These are phyloP conservation scores for Venturia oleaginea DNA, from an alignment of 2,329 filamentous ascomycete genomes.

Conservation along the genomic window DNA sequence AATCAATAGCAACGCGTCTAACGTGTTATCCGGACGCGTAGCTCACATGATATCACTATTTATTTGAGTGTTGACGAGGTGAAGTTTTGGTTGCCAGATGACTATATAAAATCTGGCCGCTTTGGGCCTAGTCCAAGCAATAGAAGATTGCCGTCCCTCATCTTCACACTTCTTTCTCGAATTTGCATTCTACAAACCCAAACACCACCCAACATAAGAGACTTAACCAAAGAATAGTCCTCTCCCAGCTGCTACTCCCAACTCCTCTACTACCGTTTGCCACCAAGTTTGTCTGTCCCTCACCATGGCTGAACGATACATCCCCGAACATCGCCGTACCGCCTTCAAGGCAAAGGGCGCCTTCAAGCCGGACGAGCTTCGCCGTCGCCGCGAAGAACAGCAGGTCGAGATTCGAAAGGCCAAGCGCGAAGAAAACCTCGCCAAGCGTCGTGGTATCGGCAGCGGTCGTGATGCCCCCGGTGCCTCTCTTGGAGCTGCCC, in stretches of 20 bases:
- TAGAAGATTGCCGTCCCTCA: background rate
- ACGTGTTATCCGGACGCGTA: background rate
- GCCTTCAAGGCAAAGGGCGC: slow-evolving; percentile 99
- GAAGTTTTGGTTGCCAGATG: background rate
- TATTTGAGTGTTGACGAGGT: background rate
- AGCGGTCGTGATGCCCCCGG: slow-evolving; percentile 64
- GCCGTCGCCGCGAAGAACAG: slow-evolving; percentile 95
- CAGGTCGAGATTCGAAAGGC: slow-evolving; percentile 98
- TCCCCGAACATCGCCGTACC: slow-evolving; percentile 96
- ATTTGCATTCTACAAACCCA: slow-evolving; percentile 1
- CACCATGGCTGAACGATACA: slow-evolving; percentile 96
- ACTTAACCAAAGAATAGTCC: background rate
- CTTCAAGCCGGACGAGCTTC: slow-evolving; percentile 98
- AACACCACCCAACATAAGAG: background rate
- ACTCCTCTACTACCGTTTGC: background rate
- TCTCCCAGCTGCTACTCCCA: background rate
- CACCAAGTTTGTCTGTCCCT: background rate
- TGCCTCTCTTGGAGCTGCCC: slow-evolving; percentile 74
- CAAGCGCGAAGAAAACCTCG: slow-evolving; percentile 97
- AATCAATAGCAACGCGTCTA: background rate
- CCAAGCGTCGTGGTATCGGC: slow-evolving; percentile 92
- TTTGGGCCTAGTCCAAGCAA: background rate
- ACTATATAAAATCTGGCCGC: background rate
- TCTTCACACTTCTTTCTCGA: slow-evolving; percentile 1
- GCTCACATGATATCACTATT: background rate